Evolutionary conservation across 1,284 basidiomycete genomes (phyloP), one percentile per base, ranked within the genome.

Genomic region (Rhodotorula sp.): DNA sequence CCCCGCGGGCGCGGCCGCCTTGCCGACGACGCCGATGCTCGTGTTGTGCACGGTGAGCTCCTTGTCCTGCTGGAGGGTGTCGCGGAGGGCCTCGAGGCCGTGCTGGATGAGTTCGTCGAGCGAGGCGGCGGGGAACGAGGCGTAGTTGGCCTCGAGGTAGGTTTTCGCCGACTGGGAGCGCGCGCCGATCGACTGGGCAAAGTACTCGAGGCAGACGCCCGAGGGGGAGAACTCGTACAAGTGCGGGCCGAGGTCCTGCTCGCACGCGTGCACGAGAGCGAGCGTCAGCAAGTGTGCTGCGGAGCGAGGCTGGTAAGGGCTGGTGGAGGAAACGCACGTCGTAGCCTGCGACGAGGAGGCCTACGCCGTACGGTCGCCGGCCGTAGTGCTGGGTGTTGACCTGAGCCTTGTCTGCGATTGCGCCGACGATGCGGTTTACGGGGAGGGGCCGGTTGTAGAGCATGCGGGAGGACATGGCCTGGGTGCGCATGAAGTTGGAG

Each of bases 321-420:
- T 8, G 27, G 22, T 17, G 39, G 27, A 19, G 1, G 19, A 17
- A 25, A 79, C 83, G 76, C 69, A 85, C 84, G 83, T 99, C 97
- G 80, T 92, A 88, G 15, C 97, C 97, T 78, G 97, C 91, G 76
- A 99, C 94, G 67, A 99, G 89, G 86, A 99, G 97, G 36, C 97
- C 97, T 15, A 99, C 97, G 81, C 97, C 97, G 80, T 99, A 99
- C 10, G 97, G 97, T 71, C 97, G 87, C 78, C 93, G 88, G 71
- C 97, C 97, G 81, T 99, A 99, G 82, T 97, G 92, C 84, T 99
- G 97, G 0, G 97, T 99, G 84, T 99, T 99, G 65, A 94, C 91
- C 84, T 99, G 97, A 0, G 97, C 97, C 88, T 95, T 96, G 81
- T 99, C 95, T 39, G 97, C 94, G 77, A 99, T 95, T 70, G 92